Evolutionary conservation across 495 filamentous ascomycete genomes (phyloP).

Genomic region (Xylaria palmicola): DNA sequence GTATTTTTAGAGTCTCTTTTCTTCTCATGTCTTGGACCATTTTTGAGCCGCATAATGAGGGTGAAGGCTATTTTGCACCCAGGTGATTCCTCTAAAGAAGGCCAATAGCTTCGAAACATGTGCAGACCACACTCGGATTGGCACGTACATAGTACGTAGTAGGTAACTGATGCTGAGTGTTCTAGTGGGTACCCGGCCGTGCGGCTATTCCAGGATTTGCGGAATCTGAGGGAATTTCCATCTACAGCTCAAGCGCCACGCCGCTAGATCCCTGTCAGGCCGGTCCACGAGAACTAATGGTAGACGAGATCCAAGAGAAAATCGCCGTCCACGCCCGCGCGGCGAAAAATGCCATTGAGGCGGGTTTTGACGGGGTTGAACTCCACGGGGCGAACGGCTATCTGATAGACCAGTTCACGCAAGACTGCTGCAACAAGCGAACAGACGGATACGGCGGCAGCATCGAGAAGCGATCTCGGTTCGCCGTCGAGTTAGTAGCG

Average conservation of each 20-base stretch:
- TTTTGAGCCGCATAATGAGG: too few relatives aligned
- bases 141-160: too few relatives aligned
- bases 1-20: too few relatives aligned
- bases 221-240: slow-evolving; percentile 37
- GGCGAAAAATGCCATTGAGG: slow-evolving; percentile 61
- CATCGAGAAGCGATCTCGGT: slow-evolving; percentile 66
- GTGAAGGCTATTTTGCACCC: too few relatives aligned
- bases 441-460: slow-evolving; percentile 70
- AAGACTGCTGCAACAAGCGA: slow-evolving; percentile 61
- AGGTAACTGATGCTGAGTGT: too few relatives aligned
- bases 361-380: slow-evolving; percentile 78
- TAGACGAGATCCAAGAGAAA: slow-evolving; percentile 56
- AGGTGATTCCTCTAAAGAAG: too few relatives aligned
- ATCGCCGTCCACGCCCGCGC: slow-evolving; percentile 60
- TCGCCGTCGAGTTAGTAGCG: slow-evolving; percentile 62
- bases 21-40: too few relatives aligned
- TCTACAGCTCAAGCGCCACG: slow-evolving; percentile 51
- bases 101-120: too few relatives aligned
- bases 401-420: slow-evolving; percentile 71
- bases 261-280: slow-evolving; percentile 35
- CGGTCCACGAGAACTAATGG: slow-evolving; percentile 37
- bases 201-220: slow-evolving; percentile 43
- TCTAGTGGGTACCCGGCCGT: slow-evolving; percentile 70
- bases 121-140: too few relatives aligned
- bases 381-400: slow-evolving; percentile 75